Evolutionary conservation across 495 filamentous ascomycete genomes (phyloP).

Genomic region (Penicillium malachiteum): DNA sequence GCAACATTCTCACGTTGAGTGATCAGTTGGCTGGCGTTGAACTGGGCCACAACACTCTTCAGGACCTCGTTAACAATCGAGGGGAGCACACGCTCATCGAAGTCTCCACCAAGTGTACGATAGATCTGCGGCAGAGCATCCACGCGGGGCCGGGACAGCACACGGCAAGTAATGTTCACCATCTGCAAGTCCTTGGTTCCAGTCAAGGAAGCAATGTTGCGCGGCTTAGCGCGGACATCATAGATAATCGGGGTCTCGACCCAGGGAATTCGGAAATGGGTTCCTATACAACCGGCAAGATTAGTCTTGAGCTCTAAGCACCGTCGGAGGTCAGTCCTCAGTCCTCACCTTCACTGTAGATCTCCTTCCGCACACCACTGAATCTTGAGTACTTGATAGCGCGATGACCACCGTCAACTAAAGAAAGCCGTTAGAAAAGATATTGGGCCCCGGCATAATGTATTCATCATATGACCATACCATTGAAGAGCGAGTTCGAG

Average conservation of each 20-base stretch:
- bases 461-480: constrained; percentile 30
- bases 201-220: constrained; percentile 94
- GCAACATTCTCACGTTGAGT: constrained; percentile 97
- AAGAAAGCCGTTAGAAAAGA: constrained; percentile 8
- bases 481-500: constrained; percentile 94
- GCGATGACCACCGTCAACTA: constrained; percentile 96
- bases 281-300: constrained; percentile 57
- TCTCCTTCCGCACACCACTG: constrained; percentile 93
- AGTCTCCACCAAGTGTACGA: constrained; percentile 91
- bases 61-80: constrained; percentile 98
- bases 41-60: constrained; percentile 98
- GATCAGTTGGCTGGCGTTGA: constrained; percentile 97
- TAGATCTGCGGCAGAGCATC: constrained; percentile 93
- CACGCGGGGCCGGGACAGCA: constrained; percentile 86
- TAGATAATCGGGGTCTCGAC: constrained; percentile 95
- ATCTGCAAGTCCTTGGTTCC: constrained; percentile 99
- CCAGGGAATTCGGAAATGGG: constrained; percentile 91
- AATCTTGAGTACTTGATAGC: constrained; percentile 97
- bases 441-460: not conserved
- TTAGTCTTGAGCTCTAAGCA: constrained; percentile 13
- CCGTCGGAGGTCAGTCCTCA: constrained; percentile 4
- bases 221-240: constrained; percentile 95
- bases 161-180: constrained; percentile 99
- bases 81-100: constrained; percentile 93
- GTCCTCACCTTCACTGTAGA: constrained; percentile 84